phyloP scores from a whole-genome alignment of 2,329 filamentous ascomycete genomes.

The Ophiostoma sp. region DNA sequence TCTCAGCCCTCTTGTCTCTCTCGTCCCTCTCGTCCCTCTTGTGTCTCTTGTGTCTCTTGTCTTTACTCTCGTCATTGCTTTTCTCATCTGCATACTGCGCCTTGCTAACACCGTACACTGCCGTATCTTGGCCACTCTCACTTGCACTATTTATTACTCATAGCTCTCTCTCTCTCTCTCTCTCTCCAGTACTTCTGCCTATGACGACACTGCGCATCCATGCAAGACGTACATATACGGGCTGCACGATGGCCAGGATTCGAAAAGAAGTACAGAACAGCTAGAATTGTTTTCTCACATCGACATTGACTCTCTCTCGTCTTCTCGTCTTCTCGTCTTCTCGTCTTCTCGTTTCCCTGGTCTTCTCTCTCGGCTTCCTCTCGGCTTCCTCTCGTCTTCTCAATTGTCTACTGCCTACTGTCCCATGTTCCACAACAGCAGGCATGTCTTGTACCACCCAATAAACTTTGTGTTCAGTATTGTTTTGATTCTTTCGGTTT shows the following conservation, averaged over 20 bases:
- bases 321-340: too few species aligned
- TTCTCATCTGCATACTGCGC: too few species aligned
- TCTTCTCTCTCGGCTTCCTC: background rate
- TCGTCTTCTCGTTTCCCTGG: too few species aligned
- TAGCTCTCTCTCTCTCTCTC: background rate
- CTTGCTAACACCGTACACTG: background rate
- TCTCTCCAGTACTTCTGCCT: background rate
- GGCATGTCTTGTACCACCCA: background rate
- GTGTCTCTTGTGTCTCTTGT: too few species aligned
- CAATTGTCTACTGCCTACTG: background rate
- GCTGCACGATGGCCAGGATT: conserved; percentile 8
- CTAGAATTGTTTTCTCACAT: too few species aligned
- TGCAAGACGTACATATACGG: conserved; percentile 14
- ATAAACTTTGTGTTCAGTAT: background rate
- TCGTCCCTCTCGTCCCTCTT: background rate
- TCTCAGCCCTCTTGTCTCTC: background rate
- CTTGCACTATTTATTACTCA: background rate
- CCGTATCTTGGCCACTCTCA: background rate
- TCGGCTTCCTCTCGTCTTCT: background rate
- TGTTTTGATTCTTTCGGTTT: background rate
- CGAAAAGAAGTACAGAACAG: background rate
- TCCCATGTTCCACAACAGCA: background rate
- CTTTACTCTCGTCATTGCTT: too few species aligned
- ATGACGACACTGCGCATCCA: background rate
- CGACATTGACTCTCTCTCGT: too few species aligned